phyloP scores from a whole-genome alignment of 116 monocot genomes.

The Zostera marina region DNA sequence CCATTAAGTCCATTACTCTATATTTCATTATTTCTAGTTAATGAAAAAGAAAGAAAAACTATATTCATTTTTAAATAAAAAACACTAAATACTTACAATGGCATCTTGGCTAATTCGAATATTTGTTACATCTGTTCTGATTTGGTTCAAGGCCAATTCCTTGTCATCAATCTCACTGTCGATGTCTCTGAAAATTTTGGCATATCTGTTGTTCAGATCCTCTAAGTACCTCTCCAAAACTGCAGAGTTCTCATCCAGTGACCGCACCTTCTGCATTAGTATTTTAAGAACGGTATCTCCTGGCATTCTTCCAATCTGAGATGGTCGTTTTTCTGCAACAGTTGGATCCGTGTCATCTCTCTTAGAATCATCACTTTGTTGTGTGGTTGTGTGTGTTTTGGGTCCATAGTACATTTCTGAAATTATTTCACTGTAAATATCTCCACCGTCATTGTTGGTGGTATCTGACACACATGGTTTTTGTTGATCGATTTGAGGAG shows the following conservation, averaged over 20 bases:
- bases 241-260: slow-evolving; percentile 74
- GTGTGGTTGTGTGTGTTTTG: slow-evolving; percentile 1
- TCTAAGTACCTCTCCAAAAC: slow-evolving; percentile 83
- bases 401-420: not conserved
- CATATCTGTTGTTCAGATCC: slow-evolving; percentile 82
- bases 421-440: not conserved
- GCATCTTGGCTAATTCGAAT: slow-evolving; percentile 33
- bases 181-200: slow-evolving; percentile 63
- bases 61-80: not conserved
- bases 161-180: slow-evolving; percentile 51
- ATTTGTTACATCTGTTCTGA: slow-evolving; percentile 33
- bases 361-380: slow-evolving; percentile 7
- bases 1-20: not conserved
- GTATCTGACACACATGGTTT: slow-evolving; percentile 15
- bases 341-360: slow-evolving; percentile 13
- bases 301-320: slow-evolving; percentile 80
- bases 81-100: slow-evolving; percentile 31
- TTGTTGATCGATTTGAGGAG: not conserved
- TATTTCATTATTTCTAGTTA: not conserved
- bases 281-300: slow-evolving; percentile 93
- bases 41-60: slow-evolving; percentile 1
- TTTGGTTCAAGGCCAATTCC: slow-evolving; percentile 34
- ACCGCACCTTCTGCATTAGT: slow-evolving; percentile 85
- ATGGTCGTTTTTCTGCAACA: slow-evolving; percentile 18
- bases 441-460: slow-evolving; percentile 10